Percentiles rank a stretch among this genome's conserved stretches.
These are phyloP conservation scores for Tricholomella constricta DNA, from an alignment of 768 basidiomycete genomes.

Conservation along the genomic window DNA sequence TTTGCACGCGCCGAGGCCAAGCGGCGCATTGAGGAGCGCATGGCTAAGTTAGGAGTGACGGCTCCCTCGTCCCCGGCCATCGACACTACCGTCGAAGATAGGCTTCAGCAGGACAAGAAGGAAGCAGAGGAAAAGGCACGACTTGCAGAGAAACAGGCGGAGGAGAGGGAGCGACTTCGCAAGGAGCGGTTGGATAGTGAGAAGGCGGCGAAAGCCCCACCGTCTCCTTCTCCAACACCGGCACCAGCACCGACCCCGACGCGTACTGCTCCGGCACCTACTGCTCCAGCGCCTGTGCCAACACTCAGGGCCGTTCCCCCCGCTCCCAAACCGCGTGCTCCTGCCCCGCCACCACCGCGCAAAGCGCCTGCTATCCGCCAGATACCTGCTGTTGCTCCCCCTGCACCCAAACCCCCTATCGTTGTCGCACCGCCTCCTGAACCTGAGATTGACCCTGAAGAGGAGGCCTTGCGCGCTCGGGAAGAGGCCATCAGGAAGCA, in stretches of 20 bases:
- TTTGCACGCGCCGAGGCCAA: constrained; percentile 80
- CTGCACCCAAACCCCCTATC: constrained; percentile 16
- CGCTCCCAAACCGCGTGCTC: constrained; percentile 33
- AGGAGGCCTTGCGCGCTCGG: constrained; percentile 64
- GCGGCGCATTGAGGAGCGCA: constrained; percentile 80
- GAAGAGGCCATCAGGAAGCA: constrained; percentile 75
- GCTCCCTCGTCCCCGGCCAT: constrained; percentile 48
- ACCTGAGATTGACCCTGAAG: constrained; percentile 74
- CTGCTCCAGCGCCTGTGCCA: constrained; percentile 44
- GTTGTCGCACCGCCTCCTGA: constrained; percentile 23
- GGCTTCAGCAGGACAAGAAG: constrained; percentile 81
- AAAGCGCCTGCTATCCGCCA: constrained; percentile 29
- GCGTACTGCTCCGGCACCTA: constrained; percentile 40
- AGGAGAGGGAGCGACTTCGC: constrained; percentile 74
- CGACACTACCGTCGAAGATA: constrained; percentile 82
- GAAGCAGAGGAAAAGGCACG: constrained; percentile 88
- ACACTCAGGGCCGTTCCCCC: constrained; percentile 34
- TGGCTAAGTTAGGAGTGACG: constrained; percentile 79
- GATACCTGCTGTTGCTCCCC: constrained; percentile 22
- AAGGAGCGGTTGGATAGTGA: constrained; percentile 76
- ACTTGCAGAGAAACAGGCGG: constrained; percentile 77
- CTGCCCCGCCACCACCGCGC: constrained; percentile 37
- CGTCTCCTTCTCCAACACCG: constrained; percentile 28
- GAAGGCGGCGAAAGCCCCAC: constrained; percentile 52
- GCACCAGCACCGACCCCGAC: constrained; percentile 43